Conservation (phyloP, 345 rosid species). For the Murraya paniculata region DNA sequence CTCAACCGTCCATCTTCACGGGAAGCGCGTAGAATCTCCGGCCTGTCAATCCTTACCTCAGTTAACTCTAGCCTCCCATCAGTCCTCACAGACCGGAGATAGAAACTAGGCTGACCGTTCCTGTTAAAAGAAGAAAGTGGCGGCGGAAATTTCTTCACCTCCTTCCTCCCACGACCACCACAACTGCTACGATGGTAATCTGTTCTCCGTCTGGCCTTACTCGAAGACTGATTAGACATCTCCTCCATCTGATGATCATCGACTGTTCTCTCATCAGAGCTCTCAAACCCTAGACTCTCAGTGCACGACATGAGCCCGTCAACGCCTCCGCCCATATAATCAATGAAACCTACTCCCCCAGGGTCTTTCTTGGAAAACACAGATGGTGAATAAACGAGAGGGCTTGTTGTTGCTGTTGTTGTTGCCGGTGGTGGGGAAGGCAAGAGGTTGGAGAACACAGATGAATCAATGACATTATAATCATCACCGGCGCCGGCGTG, state of each 20-base stretch:
- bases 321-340: slow-evolving; percentile 45
- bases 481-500: too few species aligned
- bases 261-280: slow-evolving; percentile 52
- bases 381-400: too few species aligned
- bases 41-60: slow-evolving; percentile 54
- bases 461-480: slow-evolving; percentile 40
- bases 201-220: slow-evolving; percentile 27
- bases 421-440: background rate
- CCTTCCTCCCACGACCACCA: slow-evolving; percentile 17
- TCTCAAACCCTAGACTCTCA: slow-evolving; percentile 88
- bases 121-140: slow-evolving; percentile 59
- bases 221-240: background rate
- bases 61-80: slow-evolving; percentile 72
- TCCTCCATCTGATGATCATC: slow-evolving; percentile 28
- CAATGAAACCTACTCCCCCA: slow-evolving; percentile 37
- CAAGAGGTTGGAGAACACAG: background rate
- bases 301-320: slow-evolving; percentile 72
- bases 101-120: slow-evolving; percentile 57
- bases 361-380: slow-evolving; percentile 33
- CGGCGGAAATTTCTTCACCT: slow-evolving; percentile 54
- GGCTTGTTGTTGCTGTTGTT: background rate
- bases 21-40: slow-evolving; percentile 50
- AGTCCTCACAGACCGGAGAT: slow-evolving; percentile 56
- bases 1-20: slow-evolving; percentile 65
- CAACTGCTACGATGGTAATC: background rate